A percentile compares a stretch with the other conserved stretches of the same genome.
phyloP scores from a whole-genome alignment of 1,284 basidiomycete species.

The Apiotrichum akiyoshidainum region DNA sequence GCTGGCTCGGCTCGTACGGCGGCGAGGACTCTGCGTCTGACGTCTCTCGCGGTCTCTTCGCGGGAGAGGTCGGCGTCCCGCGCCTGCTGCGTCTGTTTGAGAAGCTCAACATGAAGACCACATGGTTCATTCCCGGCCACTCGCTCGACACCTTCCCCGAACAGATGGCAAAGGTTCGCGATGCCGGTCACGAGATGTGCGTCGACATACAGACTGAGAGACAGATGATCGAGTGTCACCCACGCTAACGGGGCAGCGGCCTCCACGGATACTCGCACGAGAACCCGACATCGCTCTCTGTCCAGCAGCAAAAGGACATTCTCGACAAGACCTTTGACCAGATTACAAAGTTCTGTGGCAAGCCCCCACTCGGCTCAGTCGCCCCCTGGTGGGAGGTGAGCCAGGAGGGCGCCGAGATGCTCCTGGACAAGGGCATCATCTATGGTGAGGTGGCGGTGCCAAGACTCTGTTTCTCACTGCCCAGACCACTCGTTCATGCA shows the following conservation, averaged over 20 bases:
- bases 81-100: conserved; percentile 67
- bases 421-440: conserved; percentile 70
- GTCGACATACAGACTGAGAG: conserved; percentile 6
- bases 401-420: conserved; percentile 64
- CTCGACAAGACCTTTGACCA: conserved; percentile 65
- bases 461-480: not conserved
- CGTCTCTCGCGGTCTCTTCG: conserved; percentile 50
- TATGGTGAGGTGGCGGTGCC: conserved; percentile 56
- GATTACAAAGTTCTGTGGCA: conserved; percentile 65
- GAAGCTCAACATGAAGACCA: conserved; percentile 66
- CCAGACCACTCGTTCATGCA: conserved; percentile 57
- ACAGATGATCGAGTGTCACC: not conserved
- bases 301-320: conserved; percentile 69
- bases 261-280: conserved; percentile 74
- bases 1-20: conserved; percentile 56
- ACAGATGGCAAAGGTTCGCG: conserved; percentile 49
- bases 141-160: conserved; percentile 52
- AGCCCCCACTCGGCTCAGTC: conserved; percentile 64
- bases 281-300: conserved; percentile 63
- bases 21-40: conserved; percentile 50
- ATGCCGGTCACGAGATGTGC: conserved; percentile 53
- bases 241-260: conserved; percentile 45
- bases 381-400: conserved; percentile 78
- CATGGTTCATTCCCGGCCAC: conserved; percentile 66
- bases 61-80: conserved; percentile 68